A percentile compares a stretch with the other conserved stretches of the same genome.
These are phyloP conservation scores for Neohortaea acidophila DNA, from an alignment of 495 filamentous ascomycete species.

Conservation along the genomic window DNA sequence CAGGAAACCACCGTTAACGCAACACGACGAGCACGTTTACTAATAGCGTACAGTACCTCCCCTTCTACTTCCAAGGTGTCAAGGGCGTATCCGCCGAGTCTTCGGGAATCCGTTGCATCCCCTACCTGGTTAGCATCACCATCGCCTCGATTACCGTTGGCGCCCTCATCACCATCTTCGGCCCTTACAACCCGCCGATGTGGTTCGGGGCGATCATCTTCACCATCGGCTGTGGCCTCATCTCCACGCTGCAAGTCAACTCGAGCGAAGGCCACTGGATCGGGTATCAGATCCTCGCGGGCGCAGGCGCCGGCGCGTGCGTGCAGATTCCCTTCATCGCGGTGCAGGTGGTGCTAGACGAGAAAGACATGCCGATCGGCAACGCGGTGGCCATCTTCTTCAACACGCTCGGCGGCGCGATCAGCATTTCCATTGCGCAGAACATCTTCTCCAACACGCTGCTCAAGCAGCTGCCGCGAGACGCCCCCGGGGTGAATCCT, in stretches of 20 bases:
- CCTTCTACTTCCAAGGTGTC: slow-evolving; percentile 29
- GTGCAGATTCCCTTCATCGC: slow-evolving; percentile 27
- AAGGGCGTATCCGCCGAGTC: slow-evolving; percentile 22
- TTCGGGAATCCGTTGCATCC: slow-evolving; percentile 24
- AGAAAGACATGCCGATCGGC: slow-evolving; percentile 26
- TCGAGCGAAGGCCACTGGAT: slow-evolving; percentile 19
- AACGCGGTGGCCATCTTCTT: slow-evolving; percentile 26
- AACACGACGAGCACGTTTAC: slow-evolving; percentile 32
- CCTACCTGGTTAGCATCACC: slow-evolving; percentile 21
- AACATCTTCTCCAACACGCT: slow-evolving; percentile 28
- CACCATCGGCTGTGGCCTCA: slow-evolving; percentile 20
- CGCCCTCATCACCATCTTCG: slow-evolving; percentile 18
- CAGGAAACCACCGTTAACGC: slow-evolving; percentile 48
- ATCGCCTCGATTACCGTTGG: slow-evolving; percentile 20
- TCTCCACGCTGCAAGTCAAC: slow-evolving; percentile 21
- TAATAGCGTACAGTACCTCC: slow-evolving; percentile 20
- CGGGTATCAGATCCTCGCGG: slow-evolving; percentile 26
- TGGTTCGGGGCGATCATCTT: slow-evolving; percentile 18
- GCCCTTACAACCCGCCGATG: slow-evolving; percentile 24
- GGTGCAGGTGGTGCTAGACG: slow-evolving; percentile 21
- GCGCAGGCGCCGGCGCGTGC: slow-evolving; percentile 19
- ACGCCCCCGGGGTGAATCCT: slow-evolving; percentile 20
- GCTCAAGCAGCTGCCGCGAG: slow-evolving; percentile 13
- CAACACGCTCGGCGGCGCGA: slow-evolving; percentile 26
- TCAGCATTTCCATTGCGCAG: slow-evolving; percentile 24